phyloP scores from a whole-genome alignment of 139 green algal genomes.

The Nannochloris sp. region DNA sequence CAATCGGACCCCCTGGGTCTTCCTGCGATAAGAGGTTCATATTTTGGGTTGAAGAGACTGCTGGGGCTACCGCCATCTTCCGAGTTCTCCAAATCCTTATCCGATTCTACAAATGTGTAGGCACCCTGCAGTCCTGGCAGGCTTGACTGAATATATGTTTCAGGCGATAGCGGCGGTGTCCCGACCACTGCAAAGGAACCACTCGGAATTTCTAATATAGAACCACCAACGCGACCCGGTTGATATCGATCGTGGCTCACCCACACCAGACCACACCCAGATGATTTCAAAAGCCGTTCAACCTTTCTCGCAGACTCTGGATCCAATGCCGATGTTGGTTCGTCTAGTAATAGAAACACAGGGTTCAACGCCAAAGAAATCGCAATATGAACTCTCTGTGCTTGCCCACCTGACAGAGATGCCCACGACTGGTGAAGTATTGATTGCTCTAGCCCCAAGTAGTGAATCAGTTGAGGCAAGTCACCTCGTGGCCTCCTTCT shows the following conservation, averaged over 20 bases:
- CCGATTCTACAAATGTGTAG: too few species aligned
- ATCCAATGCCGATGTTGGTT: constrained; percentile 73
- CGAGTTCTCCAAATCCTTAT: too few species aligned
- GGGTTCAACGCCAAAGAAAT: constrained; percentile 66
- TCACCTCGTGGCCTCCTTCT: constrained; percentile 43
- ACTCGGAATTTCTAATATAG: constrained; percentile 57
- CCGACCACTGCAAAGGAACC: constrained; percentile 19
- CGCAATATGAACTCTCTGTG: constrained; percentile 65
- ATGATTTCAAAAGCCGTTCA: constrained; percentile 52
- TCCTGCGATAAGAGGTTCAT: background rate
- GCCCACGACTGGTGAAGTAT: constrained; percentile 66
- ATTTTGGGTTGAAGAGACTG: too few species aligned
- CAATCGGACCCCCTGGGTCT: background rate
- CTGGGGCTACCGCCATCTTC: too few species aligned
- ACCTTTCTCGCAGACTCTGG: constrained; percentile 31
- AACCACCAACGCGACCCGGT: constrained; percentile 55
- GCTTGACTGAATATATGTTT: background rate
- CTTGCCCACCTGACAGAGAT: constrained; percentile 74
- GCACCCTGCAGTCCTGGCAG: background rate
- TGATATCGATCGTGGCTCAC: constrained; percentile 69
- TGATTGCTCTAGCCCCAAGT: constrained; percentile 58
- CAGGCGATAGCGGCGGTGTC: constrained; percentile 6
- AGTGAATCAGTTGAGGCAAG: constrained; percentile 52
- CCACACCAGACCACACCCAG: constrained; percentile 59
- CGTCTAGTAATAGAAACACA: constrained; percentile 74